Evolutionary conservation across 176 grass and related monocot genomes (phyloP).

Genomic region (Puya raimondii): DNA sequence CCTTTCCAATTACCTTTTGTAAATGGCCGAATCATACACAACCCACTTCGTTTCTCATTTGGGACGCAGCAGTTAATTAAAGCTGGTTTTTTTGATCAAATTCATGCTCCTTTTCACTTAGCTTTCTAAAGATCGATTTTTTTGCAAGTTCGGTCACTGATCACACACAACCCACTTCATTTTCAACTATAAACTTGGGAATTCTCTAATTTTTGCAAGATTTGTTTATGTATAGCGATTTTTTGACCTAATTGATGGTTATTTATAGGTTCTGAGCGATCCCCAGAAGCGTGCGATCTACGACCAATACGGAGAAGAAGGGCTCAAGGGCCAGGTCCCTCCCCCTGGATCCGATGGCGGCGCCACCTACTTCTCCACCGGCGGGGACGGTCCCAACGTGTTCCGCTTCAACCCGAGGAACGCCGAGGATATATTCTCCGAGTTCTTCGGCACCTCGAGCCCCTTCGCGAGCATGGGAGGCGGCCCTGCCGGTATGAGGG

Average conservation of each 20-base stretch:
- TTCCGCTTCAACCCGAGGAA: slow-evolving; percentile 91
- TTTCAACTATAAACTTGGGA: background rate
- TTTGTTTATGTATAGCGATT: too few species aligned
- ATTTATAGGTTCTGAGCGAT: slow-evolving; percentile 63
- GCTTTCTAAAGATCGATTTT: background rate
- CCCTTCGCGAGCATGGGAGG: slow-evolving; percentile 60
- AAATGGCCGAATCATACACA: background rate
- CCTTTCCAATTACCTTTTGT: too few species aligned
- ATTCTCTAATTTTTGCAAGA: background rate
- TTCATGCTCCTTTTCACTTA: too few species aligned
- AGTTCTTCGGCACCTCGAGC: slow-evolving; percentile 84
- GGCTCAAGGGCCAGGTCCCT: slow-evolving; percentile 81
- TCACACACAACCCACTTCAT: slow-evolving; percentile 15
- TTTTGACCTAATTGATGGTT: background rate
- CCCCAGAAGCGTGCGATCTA: slow-evolving; percentile 84
- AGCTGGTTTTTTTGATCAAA: too few species aligned
- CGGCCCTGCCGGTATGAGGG: slow-evolving; percentile 24
- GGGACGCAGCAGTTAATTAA: too few species aligned
- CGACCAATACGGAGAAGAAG: slow-evolving; percentile 95
- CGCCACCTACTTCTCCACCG: slow-evolving; percentile 51
- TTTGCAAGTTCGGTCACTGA: background rate
- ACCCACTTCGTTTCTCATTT: background rate
- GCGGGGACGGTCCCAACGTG: slow-evolving; percentile 41
- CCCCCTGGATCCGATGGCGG: slow-evolving; percentile 49
- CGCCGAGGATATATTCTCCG: slow-evolving; percentile 87